These are phyloP conservation scores for Paramecium caudatum DNA, from an alignment of 73 alveolate species.

Conservation along the genomic window DNA sequence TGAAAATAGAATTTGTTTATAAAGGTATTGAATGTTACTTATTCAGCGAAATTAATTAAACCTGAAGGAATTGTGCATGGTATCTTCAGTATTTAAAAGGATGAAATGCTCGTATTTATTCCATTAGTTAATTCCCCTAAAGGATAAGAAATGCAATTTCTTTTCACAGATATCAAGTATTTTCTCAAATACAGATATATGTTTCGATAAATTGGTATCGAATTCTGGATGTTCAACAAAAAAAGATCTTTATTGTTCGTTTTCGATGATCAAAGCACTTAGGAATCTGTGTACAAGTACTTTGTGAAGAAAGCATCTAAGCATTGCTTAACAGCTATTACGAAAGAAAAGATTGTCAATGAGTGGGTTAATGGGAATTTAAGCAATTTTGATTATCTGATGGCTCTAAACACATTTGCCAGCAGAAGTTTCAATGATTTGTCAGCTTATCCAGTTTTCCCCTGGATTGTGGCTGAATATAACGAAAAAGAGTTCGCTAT, in stretches of 20 bases:
- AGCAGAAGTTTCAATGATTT: constrained; percentile 94
- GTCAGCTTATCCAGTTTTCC: constrained; percentile 96
- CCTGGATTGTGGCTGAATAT: constrained; percentile 93
- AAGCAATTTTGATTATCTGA: constrained; percentile 88
- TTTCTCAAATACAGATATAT: constrained; percentile 71
- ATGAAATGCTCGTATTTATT: background rate
- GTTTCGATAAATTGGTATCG: constrained; percentile 64
- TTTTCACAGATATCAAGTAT: constrained; percentile 65
- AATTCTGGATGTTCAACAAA: constrained; percentile 73
- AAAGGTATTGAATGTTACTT: background rate
- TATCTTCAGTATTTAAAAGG: constrained; percentile 41
- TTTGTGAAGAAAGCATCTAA: constrained; percentile 38
- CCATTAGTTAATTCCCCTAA: constrained; percentile 61
- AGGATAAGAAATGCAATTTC: constrained; percentile 26
- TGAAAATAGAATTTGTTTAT: constrained; percentile 34
- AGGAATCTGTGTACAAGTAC: constrained; percentile 6
- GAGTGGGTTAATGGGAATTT: constrained; percentile 87
- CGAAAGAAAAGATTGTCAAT: constrained; percentile 77
- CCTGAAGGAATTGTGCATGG: constrained; percentile 74
- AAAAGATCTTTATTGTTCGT: constrained; percentile 64
- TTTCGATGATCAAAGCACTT: constrained; percentile 56
- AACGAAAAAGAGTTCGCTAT: constrained; percentile 72
- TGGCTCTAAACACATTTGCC: constrained; percentile 88
- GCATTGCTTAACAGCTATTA: constrained; percentile 63
- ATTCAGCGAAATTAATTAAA: constrained; percentile 58